A percentile compares a stretch with the other conserved stretches of the same genome.
phyloP scores from a whole-genome alignment of 2,329 filamentous ascomycete species.

The Fusarium penzigii region DNA sequence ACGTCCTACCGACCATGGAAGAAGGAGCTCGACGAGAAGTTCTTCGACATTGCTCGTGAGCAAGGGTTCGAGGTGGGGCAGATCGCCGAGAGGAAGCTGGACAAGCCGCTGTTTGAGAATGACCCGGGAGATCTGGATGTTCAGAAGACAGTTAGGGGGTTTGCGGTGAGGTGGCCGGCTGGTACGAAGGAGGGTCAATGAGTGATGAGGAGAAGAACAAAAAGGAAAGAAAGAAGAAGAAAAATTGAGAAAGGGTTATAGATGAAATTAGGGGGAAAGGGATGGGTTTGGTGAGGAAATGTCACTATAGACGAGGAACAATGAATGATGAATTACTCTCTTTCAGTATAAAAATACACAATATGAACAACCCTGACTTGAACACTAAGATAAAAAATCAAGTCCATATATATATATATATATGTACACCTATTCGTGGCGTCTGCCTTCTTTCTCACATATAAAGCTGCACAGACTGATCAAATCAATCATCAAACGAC shows the following conservation, averaged over 20 bases:
- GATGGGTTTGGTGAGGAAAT: background rate
- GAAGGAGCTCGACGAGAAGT: constrained; percentile 77
- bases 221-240: background rate
- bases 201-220: background rate
- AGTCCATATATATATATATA: too few relatives aligned
- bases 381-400: too few relatives aligned
- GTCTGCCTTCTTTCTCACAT: too few relatives aligned
- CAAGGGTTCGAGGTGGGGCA: constrained; percentile 76
- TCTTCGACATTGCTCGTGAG: constrained; percentile 76
- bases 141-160: constrained; percentile 80
- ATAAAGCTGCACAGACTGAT: too few relatives aligned
- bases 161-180: constrained; percentile 67
- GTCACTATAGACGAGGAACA: background rate
- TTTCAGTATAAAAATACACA: too few relatives aligned
- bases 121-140: constrained; percentile 83
- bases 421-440: too few relatives aligned
- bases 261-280: constrained; percentile 5
- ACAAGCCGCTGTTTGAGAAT: constrained; percentile 84
- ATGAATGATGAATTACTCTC: background rate
- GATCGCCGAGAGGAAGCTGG: constrained; percentile 78
- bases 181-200: constrained; percentile 23
- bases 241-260: too few relatives aligned
- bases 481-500: too few relatives aligned
- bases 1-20: constrained; percentile 94
- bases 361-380: too few relatives aligned